These are phyloP conservation scores for Candida rishiriensis DNA, from an alignment of 805 yeast species.

Conservation along the genomic window DNA sequence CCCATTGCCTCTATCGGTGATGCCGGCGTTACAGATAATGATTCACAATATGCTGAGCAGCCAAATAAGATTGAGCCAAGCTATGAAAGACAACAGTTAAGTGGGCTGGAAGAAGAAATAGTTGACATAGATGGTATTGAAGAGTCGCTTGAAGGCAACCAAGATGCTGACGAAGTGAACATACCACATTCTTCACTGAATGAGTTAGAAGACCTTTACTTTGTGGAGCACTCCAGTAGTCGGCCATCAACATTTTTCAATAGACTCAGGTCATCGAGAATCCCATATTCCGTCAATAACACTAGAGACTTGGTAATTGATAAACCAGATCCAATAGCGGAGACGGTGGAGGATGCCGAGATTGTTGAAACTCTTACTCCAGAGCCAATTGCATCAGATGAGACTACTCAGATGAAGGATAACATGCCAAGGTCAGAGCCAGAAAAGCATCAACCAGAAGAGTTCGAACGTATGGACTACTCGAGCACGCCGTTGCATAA, in stretches of 20 bases:
- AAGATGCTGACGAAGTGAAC: constrained; percentile 24
- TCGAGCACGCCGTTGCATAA: constrained; percentile 5
- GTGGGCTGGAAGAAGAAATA: constrained; percentile 18
- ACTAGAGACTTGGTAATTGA: background rate
- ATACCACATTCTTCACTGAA: constrained; percentile 38
- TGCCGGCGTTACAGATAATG: background rate
- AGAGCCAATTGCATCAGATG: too few relatives aligned
- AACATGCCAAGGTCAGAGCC: constrained; percentile 1
- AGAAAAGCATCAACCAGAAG: background rate
- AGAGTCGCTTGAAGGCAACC: constrained; percentile 1
- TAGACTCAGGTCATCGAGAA: constrained; percentile 13
- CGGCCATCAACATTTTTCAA: constrained; percentile 26
- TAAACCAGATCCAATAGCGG: background rate
- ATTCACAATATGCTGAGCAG: background rate
- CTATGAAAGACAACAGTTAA: background rate
- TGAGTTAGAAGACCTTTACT: constrained; percentile 21
- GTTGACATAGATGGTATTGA: constrained; percentile 25
- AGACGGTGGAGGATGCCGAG: background rate
- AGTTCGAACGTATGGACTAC: background rate
- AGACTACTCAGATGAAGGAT: background rate
- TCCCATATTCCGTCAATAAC: constrained; percentile 5
- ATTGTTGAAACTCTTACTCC: background rate
- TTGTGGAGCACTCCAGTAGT: constrained; percentile 21
- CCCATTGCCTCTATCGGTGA: background rate
- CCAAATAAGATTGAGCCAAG: background rate